Evolutionary conservation across 2,329 filamentous ascomycete species (phyloP).

Genomic region (Aureobasidium sp.): DNA sequence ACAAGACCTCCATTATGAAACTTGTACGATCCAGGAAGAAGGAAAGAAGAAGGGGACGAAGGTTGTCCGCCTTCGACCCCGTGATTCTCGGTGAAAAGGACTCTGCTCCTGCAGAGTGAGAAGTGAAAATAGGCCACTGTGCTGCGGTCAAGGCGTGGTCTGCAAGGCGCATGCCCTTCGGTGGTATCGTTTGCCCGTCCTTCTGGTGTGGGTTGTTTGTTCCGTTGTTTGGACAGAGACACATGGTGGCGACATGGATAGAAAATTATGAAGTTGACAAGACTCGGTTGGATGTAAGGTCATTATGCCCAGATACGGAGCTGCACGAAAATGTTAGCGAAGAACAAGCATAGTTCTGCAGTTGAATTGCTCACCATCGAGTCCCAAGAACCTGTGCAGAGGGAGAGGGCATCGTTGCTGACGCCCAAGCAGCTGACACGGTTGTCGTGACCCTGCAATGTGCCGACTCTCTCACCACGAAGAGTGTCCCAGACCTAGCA

Average conservation of each 20-base stretch:
- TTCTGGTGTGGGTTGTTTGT: neutral
- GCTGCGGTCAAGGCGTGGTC: constrained; percentile 9
- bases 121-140: constrained; percentile 15
- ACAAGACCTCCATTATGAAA: constrained; percentile 14
- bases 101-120: constrained; percentile 14
- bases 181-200: constrained; percentile 6
- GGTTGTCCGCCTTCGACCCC: neutral
- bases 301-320: constrained; percentile 47
- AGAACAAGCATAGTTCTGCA: neutral
- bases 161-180: constrained; percentile 9
- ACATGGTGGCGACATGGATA: neutral
- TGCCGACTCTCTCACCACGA: constrained; percentile 93
- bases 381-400: constrained; percentile 99
- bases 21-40: constrained; percentile 11
- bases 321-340: constrained; percentile 25
- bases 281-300: neutral
- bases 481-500: constrained; percentile 92
- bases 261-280: neutral
- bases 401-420: constrained; percentile 97
- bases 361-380: constrained; percentile 62
- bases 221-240: neutral
- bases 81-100: neutral
- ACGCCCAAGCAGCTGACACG: constrained; percentile 97
- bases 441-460: constrained; percentile 95
- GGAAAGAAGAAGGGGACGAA: constrained; percentile 12